These are phyloP conservation scores for Candida pseudoglaebosa DNA, from an alignment of 805 yeast genomes.

Conservation along the genomic window DNA sequence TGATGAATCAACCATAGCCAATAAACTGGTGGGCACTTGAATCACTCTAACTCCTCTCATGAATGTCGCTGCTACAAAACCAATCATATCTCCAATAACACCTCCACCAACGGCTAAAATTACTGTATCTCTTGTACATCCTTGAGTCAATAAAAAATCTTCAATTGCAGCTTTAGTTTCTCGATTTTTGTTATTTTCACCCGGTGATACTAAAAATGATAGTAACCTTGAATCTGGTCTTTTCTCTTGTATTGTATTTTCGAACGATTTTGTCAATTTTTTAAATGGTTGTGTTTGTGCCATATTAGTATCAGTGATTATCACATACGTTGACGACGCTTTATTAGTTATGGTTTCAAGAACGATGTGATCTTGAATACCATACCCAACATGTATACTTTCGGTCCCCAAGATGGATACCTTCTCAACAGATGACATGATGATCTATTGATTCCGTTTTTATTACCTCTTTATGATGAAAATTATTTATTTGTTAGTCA, in stretches of 20 bases:
- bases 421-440: slow-evolving; percentile 35
- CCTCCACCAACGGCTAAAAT: slow-evolving; percentile 97
- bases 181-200: slow-evolving; percentile 86
- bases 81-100: slow-evolving; percentile 98
- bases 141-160: slow-evolving; percentile 74
- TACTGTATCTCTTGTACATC: slow-evolving; percentile 95
- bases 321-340: slow-evolving; percentile 86
- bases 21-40: slow-evolving; percentile 88
- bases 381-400: slow-evolving; percentile 85
- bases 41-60: slow-evolving; percentile 96
- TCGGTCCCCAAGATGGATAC: slow-evolving; percentile 80
- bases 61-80: slow-evolving; percentile 97
- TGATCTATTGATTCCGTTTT: slow-evolving; percentile 1
- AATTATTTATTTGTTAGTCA: slow-evolving; percentile 1
- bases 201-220: slow-evolving; percentile 78
- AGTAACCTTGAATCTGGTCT: slow-evolving; percentile 64
- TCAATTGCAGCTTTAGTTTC: slow-evolving; percentile 89
- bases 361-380: slow-evolving; percentile 71
- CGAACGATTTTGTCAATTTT: slow-evolving; percentile 42
- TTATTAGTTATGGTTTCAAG: slow-evolving; percentile 55
- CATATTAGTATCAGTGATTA: slow-evolving; percentile 83
- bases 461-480: no score
- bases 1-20: slow-evolving; percentile 97
- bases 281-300: slow-evolving; percentile 59
- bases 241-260: slow-evolving; percentile 24